Conservation (phyloP, 768 basidiomycete species). For the Tylopilus subfusipes region DNA sequence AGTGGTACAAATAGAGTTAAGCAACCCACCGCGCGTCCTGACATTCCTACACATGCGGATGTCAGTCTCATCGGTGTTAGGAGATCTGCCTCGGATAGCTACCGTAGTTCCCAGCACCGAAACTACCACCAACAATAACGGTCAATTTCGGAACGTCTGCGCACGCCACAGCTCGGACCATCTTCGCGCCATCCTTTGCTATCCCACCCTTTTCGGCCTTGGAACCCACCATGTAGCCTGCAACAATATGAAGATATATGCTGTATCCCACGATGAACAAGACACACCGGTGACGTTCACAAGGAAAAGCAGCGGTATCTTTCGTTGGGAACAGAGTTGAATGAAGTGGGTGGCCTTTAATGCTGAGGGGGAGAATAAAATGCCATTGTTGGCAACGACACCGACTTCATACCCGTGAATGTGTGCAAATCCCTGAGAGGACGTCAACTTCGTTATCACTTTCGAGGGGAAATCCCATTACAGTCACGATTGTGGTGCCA, state of each 20-base stretch:
- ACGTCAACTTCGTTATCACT: constrained; percentile 5
- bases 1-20: neutral
- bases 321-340: constrained; percentile 86
- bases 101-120: constrained; percentile 96
- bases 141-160: constrained; percentile 94
- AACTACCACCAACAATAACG: constrained; percentile 89
- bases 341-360: constrained; percentile 96
- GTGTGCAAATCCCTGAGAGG: constrained; percentile 73
- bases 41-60: constrained; percentile 62
- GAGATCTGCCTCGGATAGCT: constrained; percentile 4
- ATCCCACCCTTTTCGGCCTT: constrained; percentile 94
- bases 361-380: constrained; percentile 90
- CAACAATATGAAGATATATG: constrained; percentile 3
- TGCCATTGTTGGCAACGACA: constrained; percentile 92
- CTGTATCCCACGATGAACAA: neutral
- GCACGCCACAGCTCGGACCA: constrained; percentile 93
- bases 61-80: constrained; percentile 9
- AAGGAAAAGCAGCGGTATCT: constrained; percentile 86
- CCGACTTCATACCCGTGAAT: constrained; percentile 89
- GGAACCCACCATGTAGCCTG: constrained; percentile 94
- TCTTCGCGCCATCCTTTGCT: constrained; percentile 92
- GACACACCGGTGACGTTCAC: constrained; percentile 85
- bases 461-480: constrained; percentile 31
- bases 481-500: constrained; percentile 85
- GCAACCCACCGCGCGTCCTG: constrained; percentile 77